These are phyloP conservation scores for Aspergillus clavatus DNA, from an alignment of 2,329 filamentous ascomycete species.

Conservation along the genomic window DNA sequence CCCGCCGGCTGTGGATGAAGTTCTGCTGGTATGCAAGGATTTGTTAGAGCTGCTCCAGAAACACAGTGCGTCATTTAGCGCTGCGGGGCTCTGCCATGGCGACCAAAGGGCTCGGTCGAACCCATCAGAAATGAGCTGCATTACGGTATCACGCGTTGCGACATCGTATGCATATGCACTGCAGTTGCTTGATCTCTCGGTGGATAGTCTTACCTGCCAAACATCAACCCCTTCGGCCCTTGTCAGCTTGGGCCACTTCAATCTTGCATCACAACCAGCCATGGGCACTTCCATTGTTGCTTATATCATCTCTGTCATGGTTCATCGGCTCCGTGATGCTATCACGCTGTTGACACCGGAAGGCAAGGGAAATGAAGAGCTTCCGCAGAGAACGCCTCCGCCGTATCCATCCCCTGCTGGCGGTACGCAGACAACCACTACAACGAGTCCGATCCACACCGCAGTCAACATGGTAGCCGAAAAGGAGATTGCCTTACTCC, in stretches of 20 bases:
- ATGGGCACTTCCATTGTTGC: background rate
- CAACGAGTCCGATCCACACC: background rate
- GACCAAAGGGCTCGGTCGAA: background rate
- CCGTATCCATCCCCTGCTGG: background rate
- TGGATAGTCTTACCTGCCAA: background rate
- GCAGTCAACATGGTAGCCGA: background rate
- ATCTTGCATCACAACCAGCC: background rate
- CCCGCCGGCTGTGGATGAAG: background rate
- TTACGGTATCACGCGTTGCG: background rate
- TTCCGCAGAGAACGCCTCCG: background rate
- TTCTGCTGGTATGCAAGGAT: background rate
- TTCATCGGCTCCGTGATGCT: background rate
- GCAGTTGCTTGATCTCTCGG: background rate
- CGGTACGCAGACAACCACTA: no score
- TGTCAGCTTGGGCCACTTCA: background rate
- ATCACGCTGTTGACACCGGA: background rate
- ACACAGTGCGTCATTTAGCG: background rate
- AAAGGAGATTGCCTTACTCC: background rate
- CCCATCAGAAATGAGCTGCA: background rate
- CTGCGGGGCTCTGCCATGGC: background rate
- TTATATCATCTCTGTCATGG: background rate
- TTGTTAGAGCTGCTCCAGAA: background rate
- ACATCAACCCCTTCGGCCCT: background rate
- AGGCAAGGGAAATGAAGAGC: no score
- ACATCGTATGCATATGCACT: background rate